Evolutionary conservation across 2,329 filamentous ascomycete genomes (phyloP).

Genomic region (Colletotrichum acutatum): DNA sequence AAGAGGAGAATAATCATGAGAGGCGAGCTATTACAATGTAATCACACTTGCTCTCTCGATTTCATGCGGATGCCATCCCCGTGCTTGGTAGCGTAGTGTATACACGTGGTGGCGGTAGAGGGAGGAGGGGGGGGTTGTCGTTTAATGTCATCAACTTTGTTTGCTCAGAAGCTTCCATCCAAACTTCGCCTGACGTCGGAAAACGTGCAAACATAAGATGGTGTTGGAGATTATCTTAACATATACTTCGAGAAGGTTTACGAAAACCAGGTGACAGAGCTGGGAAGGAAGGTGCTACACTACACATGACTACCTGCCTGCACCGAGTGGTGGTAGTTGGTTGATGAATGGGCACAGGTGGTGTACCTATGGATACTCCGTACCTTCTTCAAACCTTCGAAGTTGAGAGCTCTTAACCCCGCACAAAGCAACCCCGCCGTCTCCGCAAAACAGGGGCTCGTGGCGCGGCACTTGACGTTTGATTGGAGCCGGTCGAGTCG

Average conservation of each 20-base stretch:
- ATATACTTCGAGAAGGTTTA: background rate
- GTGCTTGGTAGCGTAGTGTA: background rate
- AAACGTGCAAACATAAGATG: background rate
- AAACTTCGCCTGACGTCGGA: background rate
- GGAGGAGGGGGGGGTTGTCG: no score
- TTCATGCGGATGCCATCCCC: background rate
- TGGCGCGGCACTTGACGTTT: slow-evolving; percentile 27
- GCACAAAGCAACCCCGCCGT: slow-evolving; percentile 16
- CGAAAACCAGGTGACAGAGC: background rate
- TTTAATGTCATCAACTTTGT: background rate
- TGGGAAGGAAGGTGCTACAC: background rate
- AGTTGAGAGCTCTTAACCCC: slow-evolving; percentile 8
- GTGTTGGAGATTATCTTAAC: background rate
- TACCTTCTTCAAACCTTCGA: background rate
- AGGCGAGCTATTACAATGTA: background rate
- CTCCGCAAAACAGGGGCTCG: slow-evolving; percentile 11
- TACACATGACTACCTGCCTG: no score
- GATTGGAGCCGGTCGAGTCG: slow-evolving; percentile 11
- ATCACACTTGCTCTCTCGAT: background rate
- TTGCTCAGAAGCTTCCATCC: background rate
- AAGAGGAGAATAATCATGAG: no score
- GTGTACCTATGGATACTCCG: no score
- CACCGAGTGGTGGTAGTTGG: background rate
- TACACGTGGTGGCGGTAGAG: no score
- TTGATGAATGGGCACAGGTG: background rate